Evolutionary conservation across 139 green algal species (phyloP).

Genomic region (Mychonastes homosphaera): DNA sequence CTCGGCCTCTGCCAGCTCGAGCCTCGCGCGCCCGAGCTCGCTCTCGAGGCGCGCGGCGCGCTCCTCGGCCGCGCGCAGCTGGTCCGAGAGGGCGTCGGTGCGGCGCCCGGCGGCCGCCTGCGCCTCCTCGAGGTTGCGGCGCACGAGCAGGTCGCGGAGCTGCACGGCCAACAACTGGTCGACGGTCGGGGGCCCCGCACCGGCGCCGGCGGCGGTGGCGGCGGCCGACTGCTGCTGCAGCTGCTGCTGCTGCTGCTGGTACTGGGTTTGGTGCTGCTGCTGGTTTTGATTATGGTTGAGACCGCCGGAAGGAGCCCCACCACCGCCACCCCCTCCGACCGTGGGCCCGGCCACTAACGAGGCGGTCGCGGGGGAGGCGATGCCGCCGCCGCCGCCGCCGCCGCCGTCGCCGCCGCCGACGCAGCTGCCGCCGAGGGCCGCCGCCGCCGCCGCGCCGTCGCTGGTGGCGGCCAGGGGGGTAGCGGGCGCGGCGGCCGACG

Average conservation of each 20-base stretch:
- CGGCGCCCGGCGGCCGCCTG: constrained; percentile 2
- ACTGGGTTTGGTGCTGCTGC: too few species aligned
- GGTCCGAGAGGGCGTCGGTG: constrained; percentile 2
- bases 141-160: constrained; percentile 38
- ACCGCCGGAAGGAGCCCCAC: too few species aligned
- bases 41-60: constrained; percentile 14
- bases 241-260: background rate
- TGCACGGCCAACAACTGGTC: constrained; percentile 34
- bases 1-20: constrained; percentile 31
- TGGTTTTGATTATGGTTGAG: too few species aligned
- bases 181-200: constrained; percentile 3
- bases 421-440: too few species aligned
- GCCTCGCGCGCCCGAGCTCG: constrained; percentile 26
- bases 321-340: too few species aligned
- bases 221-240: constrained; percentile 3
- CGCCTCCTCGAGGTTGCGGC: constrained; percentile 42
- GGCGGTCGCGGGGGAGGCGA: too few species aligned
- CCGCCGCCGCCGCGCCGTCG: too few species aligned
- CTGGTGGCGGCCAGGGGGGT: too few species aligned
- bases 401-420: too few species aligned
- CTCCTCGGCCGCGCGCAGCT: constrained; percentile 16
- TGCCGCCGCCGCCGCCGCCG: too few species aligned
- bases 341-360: too few species aligned
- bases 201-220: background rate
- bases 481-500: too few species aligned